Evolutionary conservation across 225 moss, liverwort and hornwort species (phyloP), one percentile per base, ranked within the genome.

Genomic region (Physcomitrium patens): DNA sequence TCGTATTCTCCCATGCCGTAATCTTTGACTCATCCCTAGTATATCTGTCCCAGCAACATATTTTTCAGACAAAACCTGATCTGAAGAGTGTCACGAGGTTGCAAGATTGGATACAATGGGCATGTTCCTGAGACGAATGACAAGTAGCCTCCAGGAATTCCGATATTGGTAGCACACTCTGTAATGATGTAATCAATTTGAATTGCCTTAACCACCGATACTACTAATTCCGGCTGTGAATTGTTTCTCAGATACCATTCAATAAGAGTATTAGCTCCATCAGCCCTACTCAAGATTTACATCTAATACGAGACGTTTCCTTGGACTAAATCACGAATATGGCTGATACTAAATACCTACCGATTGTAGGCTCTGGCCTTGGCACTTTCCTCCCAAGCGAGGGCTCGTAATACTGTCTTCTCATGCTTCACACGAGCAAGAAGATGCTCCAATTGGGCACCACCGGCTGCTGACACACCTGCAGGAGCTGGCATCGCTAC

Each of bases 381-480:
- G 16, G 85, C 81, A 59, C 78, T 67, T 72, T 85, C 85, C 71
- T 85, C 81, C 85, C 85, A 85, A 0, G 81, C 85, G 12, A 78
- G 74, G 0, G 85, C 85, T 50, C 59, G 67, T 16, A 78, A 85
- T 50, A 81, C 26, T 0, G 72, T 85, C 75, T 72, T 78, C 42
- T 85, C 85, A 6, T 81, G 77, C 75, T 78, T 85, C 63, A 81
- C 81, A 12, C 75, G 81, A 28, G 85, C 85, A 62, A 85, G 78
- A 49, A 85, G 78, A 75, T 81, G 85, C 49, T 85, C 85, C 75
- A 85, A 58, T 74, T 85, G 85, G 20, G 78, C 85, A 62, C 75
- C 77, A 37, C 73, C 81, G 3, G 63, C 77, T 15, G 68, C 62
- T 7, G 68, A 51, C 64, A 81, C 63, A 63, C 81, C 78, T 79